Conservation (phyloP, 2,329 filamentous ascomycete genomes). For the Myriosclerotinia curreyana region DNA sequence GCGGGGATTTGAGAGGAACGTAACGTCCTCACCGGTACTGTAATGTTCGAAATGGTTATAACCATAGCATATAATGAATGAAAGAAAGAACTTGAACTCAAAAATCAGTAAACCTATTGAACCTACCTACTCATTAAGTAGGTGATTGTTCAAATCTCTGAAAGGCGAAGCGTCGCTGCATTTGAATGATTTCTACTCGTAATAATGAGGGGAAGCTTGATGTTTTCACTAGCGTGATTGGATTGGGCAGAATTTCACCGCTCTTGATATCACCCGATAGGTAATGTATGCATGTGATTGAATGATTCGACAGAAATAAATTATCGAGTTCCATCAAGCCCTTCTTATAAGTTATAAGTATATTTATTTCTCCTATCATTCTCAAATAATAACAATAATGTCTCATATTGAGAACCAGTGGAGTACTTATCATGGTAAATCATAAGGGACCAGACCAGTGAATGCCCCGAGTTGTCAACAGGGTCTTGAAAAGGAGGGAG, state of each 20-base stretch:
- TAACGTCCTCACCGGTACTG: not conserved
- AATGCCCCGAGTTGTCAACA: not conserved
- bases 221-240: constrained; percentile 7
- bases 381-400: not conserved
- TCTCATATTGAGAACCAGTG: no score
- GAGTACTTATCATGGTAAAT: no score
- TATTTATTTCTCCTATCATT: not conserved
- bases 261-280: not conserved
- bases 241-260: constrained; percentile 14
- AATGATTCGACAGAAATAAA: no score
- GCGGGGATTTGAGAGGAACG: constrained; percentile 9
- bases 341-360: no score
- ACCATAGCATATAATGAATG: constrained; percentile 7
- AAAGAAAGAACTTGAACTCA: not conserved
- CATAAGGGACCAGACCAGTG: not conserved
- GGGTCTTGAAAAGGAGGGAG: not conserved
- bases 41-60: not conserved
- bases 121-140: no score
- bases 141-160: not conserved
- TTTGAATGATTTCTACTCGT: not conserved
- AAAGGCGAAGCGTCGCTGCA: not conserved
- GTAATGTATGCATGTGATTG: not conserved
- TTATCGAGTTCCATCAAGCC: not conserved
- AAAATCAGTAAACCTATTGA: not conserved
- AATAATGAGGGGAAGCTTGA: constrained; percentile 11